Conservation (phyloP, 768 basidiomycete genomes). For the Boletus subparvulus region DNA sequence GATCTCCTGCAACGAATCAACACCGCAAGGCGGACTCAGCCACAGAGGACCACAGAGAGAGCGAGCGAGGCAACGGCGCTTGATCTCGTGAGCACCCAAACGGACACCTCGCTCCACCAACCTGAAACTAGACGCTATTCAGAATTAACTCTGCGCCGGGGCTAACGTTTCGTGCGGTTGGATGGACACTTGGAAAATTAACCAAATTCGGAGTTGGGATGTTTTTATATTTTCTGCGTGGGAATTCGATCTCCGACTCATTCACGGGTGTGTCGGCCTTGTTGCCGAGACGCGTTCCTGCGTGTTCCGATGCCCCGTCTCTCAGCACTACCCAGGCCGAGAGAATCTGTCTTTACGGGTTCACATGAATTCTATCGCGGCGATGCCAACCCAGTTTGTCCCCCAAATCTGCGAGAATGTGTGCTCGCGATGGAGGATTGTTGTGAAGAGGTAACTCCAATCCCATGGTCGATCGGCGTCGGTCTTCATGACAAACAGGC, state of each 20-base stretch:
- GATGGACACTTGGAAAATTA: constrained; percentile 55
- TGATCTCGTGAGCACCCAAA: constrained; percentile 51
- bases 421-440: constrained; percentile 79
- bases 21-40: constrained; percentile 53
- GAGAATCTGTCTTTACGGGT: constrained; percentile 73
- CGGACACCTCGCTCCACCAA: constrained; percentile 75
- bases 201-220: constrained; percentile 23
- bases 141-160: constrained; percentile 42
- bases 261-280: constrained; percentile 14
- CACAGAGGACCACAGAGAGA: constrained; percentile 30
- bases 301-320: constrained; percentile 42
- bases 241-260: constrained; percentile 26
- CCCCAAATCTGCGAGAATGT: constrained; percentile 71
- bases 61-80: constrained; percentile 39
- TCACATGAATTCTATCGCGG: constrained; percentile 63
- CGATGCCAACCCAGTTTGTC: constrained; percentile 64
- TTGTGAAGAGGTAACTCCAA: constrained; percentile 62
- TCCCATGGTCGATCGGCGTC: neutral
- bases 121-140: constrained; percentile 65
- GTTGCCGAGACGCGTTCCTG: constrained; percentile 12
- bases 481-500: constrained; percentile 41
- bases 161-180: constrained; percentile 69
- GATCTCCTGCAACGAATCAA: constrained; percentile 48
- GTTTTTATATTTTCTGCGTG: constrained; percentile 28
- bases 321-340: constrained; percentile 45